Conservation (phyloP, 1,284 basidiomycete species). For the Boletus austroedulis region DNA sequence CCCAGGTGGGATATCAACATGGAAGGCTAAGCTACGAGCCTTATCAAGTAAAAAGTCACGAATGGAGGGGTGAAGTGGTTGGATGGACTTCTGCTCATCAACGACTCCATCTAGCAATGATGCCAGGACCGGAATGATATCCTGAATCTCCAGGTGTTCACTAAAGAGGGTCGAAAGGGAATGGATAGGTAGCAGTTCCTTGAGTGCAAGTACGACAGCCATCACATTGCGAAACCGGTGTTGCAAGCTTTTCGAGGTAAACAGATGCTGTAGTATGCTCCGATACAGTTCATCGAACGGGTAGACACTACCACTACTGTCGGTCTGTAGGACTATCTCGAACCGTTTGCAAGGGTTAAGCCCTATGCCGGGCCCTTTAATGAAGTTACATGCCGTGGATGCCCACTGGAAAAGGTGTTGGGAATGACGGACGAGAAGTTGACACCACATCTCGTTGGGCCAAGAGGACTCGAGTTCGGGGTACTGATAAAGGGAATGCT, state of each 20-base stretch:
- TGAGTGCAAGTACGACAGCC: neutral
- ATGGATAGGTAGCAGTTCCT: neutral
- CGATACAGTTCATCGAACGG: neutral
- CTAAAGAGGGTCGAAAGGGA: neutral
- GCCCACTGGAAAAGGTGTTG: neutral
- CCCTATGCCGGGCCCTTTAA: neutral
- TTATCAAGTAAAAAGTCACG: constrained; percentile 7
- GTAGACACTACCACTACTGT: neutral
- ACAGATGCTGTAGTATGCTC: neutral
- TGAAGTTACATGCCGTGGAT: neutral
- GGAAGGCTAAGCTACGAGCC: neutral
- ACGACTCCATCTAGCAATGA: neutral
- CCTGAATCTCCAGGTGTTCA: neutral
- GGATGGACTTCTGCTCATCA: neutral
- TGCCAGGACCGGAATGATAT: neutral
- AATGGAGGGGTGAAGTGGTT: neutral
- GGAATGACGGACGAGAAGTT: neutral
- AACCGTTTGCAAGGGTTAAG: neutral
- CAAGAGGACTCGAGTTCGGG: neutral
- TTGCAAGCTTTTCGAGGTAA: neutral
- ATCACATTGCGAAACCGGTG: neutral
- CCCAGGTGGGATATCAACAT: neutral
- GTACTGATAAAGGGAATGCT: neutral
- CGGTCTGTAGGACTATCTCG: neutral
- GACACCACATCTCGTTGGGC: neutral